Conservation (phyloP, 2,329 filamentous ascomycete genomes). For the Pseudogymnoascus sp. region DNA sequence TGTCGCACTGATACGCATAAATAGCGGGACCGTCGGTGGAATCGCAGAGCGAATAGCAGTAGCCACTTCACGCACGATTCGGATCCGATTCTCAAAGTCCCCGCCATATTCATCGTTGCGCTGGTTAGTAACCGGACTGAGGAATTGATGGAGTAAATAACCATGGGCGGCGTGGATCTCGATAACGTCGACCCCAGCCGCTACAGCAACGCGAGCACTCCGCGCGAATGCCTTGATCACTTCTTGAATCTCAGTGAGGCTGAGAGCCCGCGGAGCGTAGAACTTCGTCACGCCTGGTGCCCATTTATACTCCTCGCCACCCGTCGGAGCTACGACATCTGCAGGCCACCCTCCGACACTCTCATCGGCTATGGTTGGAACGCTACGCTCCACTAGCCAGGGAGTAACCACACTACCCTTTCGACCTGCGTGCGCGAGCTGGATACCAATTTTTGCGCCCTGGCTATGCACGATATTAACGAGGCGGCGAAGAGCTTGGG, state of each 20-base stretch:
- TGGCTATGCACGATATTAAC: conserved; percentile 76
- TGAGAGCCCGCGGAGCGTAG: conserved; percentile 57
- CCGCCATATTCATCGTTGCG: conserved; percentile 63
- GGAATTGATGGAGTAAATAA: conserved; percentile 65
- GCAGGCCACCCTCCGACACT: conserved; percentile 47
- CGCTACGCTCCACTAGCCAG: conserved; percentile 38
- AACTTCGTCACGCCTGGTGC: too few relatives aligned
- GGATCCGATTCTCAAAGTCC: conserved; percentile 62
- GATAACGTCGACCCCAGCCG: conserved; percentile 64
- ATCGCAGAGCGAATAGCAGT: conserved; percentile 56
- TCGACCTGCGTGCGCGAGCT: conserved; percentile 73
- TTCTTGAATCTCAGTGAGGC: conserved; percentile 56
- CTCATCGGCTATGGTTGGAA: too few relatives aligned
- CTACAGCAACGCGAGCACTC: conserved; percentile 51
- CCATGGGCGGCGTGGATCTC: conserved; percentile 78
- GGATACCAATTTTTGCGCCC: conserved; percentile 67
- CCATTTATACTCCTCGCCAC: conserved; percentile 41
- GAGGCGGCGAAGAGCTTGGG: conserved; percentile 61
- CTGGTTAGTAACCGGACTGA: conserved; percentile 61
- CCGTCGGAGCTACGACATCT: conserved; percentile 50
- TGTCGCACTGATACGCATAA: conserved; percentile 63
- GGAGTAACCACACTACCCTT: conserved; percentile 56
- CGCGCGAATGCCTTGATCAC: conserved; percentile 57
- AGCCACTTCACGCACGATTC: conserved; percentile 61
- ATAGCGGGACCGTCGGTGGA: conserved; percentile 61